phyloP scores from a whole-genome alignment of 192 early-diverging fungal genomes.

The Coemansia erecta region DNA sequence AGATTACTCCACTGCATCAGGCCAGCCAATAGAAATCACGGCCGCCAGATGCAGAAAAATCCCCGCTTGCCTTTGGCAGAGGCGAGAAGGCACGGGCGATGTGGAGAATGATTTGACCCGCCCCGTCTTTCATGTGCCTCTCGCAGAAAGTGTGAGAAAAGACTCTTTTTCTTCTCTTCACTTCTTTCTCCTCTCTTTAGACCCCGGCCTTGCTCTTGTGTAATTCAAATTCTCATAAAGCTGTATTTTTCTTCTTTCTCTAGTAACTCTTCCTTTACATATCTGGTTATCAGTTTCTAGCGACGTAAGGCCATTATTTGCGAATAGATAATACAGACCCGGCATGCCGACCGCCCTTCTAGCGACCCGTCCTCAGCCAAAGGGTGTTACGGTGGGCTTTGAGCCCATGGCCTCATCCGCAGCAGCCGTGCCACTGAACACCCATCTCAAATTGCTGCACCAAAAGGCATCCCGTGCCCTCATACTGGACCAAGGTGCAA shows the following conservation, averaged over 20 bases:
- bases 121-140: no score
- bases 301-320: neutral
- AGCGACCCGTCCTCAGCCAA: slow-evolving; percentile 5
- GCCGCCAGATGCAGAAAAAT: neutral
- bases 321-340: neutral
- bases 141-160: no score
- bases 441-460: slow-evolving; percentile 35
- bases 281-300: no score
- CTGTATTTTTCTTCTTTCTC: no score
- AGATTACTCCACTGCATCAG: slow-evolving; percentile 18
- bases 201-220: no score
- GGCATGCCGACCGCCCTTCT: slow-evolving; percentile 5
- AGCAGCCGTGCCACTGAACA: slow-evolving; percentile 1
- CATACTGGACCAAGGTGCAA: slow-evolving; percentile 35
- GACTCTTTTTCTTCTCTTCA: no score
- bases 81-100: no score
- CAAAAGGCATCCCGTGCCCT: slow-evolving; percentile 51
- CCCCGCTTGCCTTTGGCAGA: slow-evolving; percentile 4
- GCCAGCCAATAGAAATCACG: neutral
- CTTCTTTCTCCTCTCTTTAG: no score
- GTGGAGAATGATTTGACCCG: no score
- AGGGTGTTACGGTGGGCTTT: neutral
- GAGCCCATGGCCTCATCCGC: neutral
- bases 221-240: no score
- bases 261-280: no score